Conservation (phyloP, 2,329 filamentous ascomycete species). For the Fusarium sp. region DNA sequence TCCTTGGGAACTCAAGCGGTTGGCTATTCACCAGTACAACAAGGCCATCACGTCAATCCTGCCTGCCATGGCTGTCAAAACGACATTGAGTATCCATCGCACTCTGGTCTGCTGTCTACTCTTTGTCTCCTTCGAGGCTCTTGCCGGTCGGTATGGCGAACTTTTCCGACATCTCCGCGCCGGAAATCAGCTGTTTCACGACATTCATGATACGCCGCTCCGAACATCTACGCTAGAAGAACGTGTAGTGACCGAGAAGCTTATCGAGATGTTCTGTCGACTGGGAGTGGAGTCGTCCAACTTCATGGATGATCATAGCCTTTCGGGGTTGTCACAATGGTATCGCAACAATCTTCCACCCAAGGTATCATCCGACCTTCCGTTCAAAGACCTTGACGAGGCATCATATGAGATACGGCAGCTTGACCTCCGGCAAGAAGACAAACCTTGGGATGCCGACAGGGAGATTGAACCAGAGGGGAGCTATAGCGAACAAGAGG, state of each 20-base stretch:
- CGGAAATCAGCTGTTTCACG: neutral
- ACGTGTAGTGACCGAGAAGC: neutral
- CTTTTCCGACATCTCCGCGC: neutral
- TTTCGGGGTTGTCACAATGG: neutral
- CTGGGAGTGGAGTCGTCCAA: neutral
- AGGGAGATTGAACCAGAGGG: neutral
- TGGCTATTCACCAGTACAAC: neutral
- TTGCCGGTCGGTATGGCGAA: neutral
- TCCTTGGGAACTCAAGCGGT: neutral
- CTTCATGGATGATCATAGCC: neutral
- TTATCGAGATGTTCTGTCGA: neutral
- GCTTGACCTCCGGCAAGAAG: neutral
- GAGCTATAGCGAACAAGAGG: neutral
- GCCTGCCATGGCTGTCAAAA: neutral
- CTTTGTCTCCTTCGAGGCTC: neutral
- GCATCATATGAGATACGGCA: neutral
- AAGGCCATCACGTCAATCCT: neutral
- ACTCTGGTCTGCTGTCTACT: neutral
- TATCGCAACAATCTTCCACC: neutral
- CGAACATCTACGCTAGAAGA: neutral
- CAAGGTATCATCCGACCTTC: neutral
- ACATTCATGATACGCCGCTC: neutral
- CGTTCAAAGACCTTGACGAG: neutral
- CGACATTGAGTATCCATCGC: neutral
- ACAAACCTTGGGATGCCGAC: neutral